These are phyloP conservation scores for Usnea hakonensis DNA, from an alignment of 495 filamentous ascomycete species.

Conservation along the genomic window DNA sequence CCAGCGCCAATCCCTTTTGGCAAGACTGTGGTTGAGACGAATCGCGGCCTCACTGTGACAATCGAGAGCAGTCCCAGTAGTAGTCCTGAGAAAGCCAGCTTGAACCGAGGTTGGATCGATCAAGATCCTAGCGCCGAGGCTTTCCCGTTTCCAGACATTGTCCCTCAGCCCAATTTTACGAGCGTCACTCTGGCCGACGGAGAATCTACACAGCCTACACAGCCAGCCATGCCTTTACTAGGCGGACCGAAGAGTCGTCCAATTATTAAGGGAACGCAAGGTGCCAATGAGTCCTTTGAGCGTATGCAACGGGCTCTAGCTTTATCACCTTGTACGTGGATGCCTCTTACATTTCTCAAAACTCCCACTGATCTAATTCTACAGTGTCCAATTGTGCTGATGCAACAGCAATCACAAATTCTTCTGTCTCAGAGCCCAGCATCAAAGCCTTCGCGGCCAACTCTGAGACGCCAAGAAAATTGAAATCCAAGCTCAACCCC, in stretches of 20 bases:
- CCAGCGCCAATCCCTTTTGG: background rate
- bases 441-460: background rate
- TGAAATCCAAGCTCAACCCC: background rate
- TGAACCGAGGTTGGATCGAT: background rate
- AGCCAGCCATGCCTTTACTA: background rate
- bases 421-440: background rate
- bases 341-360: background rate
- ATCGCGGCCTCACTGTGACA: background rate
- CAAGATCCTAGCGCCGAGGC: background rate
- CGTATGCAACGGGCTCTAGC: background rate
- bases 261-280: background rate
- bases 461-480: background rate
- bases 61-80: background rate
- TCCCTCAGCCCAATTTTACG: background rate
- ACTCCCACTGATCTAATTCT: background rate
- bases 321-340: background rate
- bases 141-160: background rate
- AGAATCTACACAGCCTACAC: background rate
- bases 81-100: background rate
- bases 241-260: background rate
- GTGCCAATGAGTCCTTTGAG: background rate
- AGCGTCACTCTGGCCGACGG: background rate
- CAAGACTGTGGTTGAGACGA: background rate
- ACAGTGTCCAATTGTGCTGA: background rate
- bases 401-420: background rate